A percentile compares a stretch with the other conserved stretches of the same genome.
Conservation (phyloP, 768 basidiomycete genomes). For the Dioszegia aurantiaca region DNA sequence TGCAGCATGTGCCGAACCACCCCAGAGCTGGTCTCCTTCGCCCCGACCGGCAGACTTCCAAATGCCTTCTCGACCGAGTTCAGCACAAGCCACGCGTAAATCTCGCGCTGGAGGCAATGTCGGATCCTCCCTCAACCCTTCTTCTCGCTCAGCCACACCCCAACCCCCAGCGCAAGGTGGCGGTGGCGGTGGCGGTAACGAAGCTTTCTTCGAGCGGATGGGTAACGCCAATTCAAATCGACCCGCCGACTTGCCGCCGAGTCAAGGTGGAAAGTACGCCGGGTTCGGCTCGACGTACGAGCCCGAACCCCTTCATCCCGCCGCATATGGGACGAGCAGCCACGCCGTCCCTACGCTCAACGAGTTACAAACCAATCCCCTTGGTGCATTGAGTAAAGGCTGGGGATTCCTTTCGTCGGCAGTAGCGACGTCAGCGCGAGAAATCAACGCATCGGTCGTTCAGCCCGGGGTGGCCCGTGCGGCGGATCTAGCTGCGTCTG, state of each 20-base stretch:
- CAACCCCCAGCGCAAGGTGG: conserved; percentile 51
- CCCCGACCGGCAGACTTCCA: conserved; percentile 61
- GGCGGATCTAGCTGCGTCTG: conserved; percentile 23
- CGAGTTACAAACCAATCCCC: conserved; percentile 83
- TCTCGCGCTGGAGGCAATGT: conserved; percentile 65
- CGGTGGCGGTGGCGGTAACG: conserved; percentile 67
- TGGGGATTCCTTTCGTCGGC: conserved; percentile 93
- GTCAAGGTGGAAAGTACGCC: conserved; percentile 83
- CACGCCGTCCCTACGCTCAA: conserved; percentile 71
- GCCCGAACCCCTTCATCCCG: conserved; percentile 58
- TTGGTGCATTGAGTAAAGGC: conserved; percentile 81
- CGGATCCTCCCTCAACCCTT: conserved; percentile 54
- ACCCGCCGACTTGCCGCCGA: conserved; percentile 76
- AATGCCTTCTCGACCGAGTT: conserved; percentile 64
- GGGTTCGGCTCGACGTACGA: conserved; percentile 81
- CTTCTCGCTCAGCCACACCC: conserved; percentile 58
- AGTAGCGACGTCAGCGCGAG: conserved; percentile 66
- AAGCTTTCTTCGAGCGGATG: conserved; percentile 76
- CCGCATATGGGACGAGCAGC: conserved; percentile 69
- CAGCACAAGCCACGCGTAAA: conserved; percentile 81
- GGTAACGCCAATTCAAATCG: conserved; percentile 78
- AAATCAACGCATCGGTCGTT: conserved; percentile 79
- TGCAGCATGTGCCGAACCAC: conserved; percentile 63
- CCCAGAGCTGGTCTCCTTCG: conserved; percentile 74
- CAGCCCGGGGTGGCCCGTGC: conserved; percentile 83